Base-by-base conservation (phyloP, 2,329 filamentous ascomycete species). In the Passalora sequoiae region DNA sequence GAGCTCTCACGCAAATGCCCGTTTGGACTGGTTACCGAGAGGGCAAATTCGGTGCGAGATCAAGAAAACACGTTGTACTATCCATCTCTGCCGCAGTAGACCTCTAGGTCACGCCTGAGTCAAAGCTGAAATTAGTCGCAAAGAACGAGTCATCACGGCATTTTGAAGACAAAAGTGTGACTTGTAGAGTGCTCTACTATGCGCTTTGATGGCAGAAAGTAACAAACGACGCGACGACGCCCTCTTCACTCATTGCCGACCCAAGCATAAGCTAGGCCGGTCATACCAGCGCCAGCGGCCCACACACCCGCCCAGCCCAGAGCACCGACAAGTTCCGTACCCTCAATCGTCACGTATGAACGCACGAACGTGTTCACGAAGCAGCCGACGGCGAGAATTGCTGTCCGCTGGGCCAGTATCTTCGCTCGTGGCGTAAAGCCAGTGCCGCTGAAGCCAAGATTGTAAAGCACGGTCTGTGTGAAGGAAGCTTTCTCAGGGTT, bases 251-350 rank as follows among this genome's bases (percentile, higher is more conserved):
- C 57, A 38, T 73, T 66, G 9, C 69, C 73, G 10, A 76, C 67
- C 70, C 71, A 76, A 8, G 63, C 66, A 70, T 62, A 76, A 65
- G 61, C 77, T 61, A 54, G 72, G 65, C 83, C 84, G 2, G 78
- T 76, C 41, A 82, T 60, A 9, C 75, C 61, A 3, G 78, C 76
- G 5, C 83, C 84, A 16, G 74, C 57, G n/a, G 77, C 78, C 88
- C 88, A 96, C 25, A 91, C 71, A 16, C 71, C 70, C 2, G 85
- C 81, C 73, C 89, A 97, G 0, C 76, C 78, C 3, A 73, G 68
- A 1, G 89, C 86, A 8, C 89, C 91, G 1, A 70, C 56, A 3
- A 77, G 50, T 57, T 89, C 84, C 8, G 87, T 79, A 4, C 86
- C 84, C 32, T 78, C 72, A 15, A 96, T 69, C 0, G 80, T 84